Conservation (phyloP, 805 yeast species). For the Suhomyces vadensis region DNA sequence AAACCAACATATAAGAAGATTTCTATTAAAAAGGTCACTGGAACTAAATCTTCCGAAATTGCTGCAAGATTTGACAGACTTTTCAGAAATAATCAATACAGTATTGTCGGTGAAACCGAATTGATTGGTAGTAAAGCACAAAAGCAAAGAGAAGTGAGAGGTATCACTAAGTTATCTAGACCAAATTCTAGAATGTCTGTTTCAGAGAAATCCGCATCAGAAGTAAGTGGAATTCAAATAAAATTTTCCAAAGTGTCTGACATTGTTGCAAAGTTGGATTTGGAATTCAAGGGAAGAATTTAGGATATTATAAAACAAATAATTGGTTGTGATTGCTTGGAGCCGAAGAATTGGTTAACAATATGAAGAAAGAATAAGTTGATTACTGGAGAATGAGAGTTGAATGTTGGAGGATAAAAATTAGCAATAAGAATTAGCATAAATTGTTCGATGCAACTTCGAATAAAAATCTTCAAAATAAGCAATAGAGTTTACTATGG, state of each 20-base stretch:
- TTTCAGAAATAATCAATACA: not conserved
- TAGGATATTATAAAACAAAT: not conserved
- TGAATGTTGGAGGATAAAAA: too few species aligned
- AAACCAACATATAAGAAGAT: not conserved
- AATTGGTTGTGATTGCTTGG: not conserved
- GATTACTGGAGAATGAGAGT: too few species aligned
- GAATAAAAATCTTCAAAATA: too few species aligned
- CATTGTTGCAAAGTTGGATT: not conserved
- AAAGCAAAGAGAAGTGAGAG: not conserved
- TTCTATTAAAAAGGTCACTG: not conserved
- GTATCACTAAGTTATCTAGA: not conserved
- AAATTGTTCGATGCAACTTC: too few species aligned
- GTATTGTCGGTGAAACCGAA: not conserved
- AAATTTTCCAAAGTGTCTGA: not conserved
- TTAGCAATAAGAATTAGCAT: too few species aligned
- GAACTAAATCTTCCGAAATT: not conserved
- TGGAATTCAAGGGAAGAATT: not conserved
- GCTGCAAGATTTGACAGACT: not conserved
- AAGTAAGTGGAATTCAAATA: not conserved
- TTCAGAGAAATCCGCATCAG: not conserved
- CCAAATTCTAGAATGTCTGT: not conserved
- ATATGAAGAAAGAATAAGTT: too few species aligned
- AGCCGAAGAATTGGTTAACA: too few species aligned
- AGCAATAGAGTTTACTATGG: too few species aligned
- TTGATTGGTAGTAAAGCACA: too few species aligned